Conservation (phyloP, 1,139 yeast genomes). For the Kodamaea ohmeri region DNA sequence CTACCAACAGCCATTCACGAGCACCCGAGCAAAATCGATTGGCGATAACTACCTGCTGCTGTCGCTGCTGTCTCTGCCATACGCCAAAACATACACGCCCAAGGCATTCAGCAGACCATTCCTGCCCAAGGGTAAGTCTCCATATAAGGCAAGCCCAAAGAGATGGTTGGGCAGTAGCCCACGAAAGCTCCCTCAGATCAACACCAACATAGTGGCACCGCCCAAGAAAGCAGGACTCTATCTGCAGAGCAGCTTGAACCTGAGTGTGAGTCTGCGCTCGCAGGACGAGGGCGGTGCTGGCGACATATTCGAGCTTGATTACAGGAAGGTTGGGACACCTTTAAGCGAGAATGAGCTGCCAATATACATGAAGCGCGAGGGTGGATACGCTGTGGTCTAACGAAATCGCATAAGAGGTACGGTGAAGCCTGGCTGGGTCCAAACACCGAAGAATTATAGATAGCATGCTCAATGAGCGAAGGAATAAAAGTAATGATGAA, state of each 20-base stretch:
- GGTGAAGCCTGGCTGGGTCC: neutral
- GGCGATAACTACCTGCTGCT: neutral
- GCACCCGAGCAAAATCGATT: neutral
- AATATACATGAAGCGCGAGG: slow-evolving; percentile 13
- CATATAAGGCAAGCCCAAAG: slow-evolving; percentile 6
- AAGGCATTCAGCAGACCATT: slow-evolving; percentile 1
- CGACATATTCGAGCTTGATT: slow-evolving; percentile 31
- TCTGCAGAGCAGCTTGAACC: slow-evolving; percentile 31
- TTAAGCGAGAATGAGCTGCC: slow-evolving; percentile 35
- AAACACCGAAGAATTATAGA: neutral
- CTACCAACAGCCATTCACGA: slow-evolving; percentile 3
- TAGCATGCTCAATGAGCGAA: slow-evolving; percentile 4
- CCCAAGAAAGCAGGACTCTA: slow-evolving; percentile 6
- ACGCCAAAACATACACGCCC: neutral
- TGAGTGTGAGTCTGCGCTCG: slow-evolving; percentile 24
- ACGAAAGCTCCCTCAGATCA: slow-evolving; percentile 4
- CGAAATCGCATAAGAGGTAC: no score
- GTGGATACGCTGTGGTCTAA: slow-evolving; percentile 3
- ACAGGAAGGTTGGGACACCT: slow-evolving; percentile 30
- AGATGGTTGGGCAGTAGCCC: slow-evolving; percentile 5
- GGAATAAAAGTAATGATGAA: neutral
- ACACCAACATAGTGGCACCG: slow-evolving; percentile 5
- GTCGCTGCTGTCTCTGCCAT: slow-evolving; percentile 6
- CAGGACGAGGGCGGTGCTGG: slow-evolving; percentile 20
- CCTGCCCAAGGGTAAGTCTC: slow-evolving; percentile 7